Evolutionary conservation across 2,329 filamentous ascomycete species (phyloP).

Genomic region (Fusarium brevicatenulatum): DNA sequence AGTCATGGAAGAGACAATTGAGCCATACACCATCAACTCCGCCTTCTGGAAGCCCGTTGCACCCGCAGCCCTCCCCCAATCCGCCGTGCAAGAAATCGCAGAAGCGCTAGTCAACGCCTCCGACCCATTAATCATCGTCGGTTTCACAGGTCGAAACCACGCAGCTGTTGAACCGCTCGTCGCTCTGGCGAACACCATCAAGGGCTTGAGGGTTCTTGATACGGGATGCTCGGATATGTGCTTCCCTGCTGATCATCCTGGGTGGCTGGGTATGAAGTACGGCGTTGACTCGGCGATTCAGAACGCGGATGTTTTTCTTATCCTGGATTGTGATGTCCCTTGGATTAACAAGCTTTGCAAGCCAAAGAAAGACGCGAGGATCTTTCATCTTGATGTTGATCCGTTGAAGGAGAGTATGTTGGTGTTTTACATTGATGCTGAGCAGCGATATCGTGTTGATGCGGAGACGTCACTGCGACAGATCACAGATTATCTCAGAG

Average conservation of each 20-base stretch:
- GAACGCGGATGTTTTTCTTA: constrained; percentile 13
- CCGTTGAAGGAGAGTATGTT: constrained; percentile 13
- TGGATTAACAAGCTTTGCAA: constrained; percentile 24
- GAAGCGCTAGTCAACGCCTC: background rate
- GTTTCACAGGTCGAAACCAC: constrained; percentile 11
- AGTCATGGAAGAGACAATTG: constrained; percentile 37
- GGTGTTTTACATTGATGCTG: constrained; percentile 15
- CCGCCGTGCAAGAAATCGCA: constrained; percentile 5
- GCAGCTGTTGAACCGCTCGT: constrained; percentile 15
- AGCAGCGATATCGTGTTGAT: constrained; percentile 23
- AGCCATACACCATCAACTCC: constrained; percentile 4
- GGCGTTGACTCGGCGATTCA: constrained; percentile 7
- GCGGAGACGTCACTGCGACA: background rate
- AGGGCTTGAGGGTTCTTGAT: constrained; percentile 12
- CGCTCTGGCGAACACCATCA: background rate
- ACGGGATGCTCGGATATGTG: constrained; percentile 26
- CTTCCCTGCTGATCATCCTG: constrained; percentile 30
- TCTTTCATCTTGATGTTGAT: constrained; percentile 27
- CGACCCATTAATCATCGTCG: constrained; percentile 15
- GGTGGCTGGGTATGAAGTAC: constrained; percentile 13
- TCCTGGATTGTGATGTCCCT: constrained; percentile 27
- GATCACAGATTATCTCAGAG: background rate
- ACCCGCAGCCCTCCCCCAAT: background rate
- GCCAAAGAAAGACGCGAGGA: background rate
- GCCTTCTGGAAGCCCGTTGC: constrained; percentile 3